Conservation (phyloP, 257 asterid genomes). For the Solanum medicagineum region DNA sequence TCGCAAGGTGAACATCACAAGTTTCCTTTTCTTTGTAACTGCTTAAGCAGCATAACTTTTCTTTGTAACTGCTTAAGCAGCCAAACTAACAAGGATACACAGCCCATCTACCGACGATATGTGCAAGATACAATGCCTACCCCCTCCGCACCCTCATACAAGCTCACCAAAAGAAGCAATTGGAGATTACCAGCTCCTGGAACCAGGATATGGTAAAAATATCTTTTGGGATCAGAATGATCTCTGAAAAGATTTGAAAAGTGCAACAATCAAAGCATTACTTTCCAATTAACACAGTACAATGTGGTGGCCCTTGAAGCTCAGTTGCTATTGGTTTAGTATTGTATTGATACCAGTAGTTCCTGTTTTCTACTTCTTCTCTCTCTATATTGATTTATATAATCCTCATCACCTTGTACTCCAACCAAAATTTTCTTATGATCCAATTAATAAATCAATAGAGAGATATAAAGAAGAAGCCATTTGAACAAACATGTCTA, state of each 20-base stretch:
- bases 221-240: not conserved
- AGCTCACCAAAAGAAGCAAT: not conserved
- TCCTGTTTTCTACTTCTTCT: not conserved
- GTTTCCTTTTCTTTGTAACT: not conserved
- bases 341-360: not conserved
- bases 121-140: not conserved
- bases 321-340: not conserved
- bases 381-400: not conserved
- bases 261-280: not conserved
- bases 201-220: not conserved
- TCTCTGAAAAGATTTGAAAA: not conserved
- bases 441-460: not conserved
- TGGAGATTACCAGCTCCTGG: not conserved
- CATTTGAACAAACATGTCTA: not conserved
- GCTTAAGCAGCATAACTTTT: not conserved
- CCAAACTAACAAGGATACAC: not conserved
- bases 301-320: not conserved
- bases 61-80: not conserved
- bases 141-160: not conserved
- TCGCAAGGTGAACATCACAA: not conserved
- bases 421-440: not conserved
- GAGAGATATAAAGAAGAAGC: not conserved
- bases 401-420: not conserved
- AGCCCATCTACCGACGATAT: not conserved
- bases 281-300: not conserved